Conservation (phyloP, 2,329 filamentous ascomycete species). For the Pestalotiopsis sp. region DNA sequence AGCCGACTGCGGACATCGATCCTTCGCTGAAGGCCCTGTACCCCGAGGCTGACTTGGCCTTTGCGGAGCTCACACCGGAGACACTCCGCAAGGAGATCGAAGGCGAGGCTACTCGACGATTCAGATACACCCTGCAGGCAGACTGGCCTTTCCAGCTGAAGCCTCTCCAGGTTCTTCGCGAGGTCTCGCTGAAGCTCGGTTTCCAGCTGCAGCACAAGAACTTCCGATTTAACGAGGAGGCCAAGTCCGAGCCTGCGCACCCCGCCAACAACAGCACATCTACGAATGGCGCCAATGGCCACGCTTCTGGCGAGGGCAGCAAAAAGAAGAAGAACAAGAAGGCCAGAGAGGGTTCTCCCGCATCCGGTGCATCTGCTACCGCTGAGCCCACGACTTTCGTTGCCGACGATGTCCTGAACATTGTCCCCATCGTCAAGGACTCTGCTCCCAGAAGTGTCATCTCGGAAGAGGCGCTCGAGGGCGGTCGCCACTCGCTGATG, state of each 20-base stretch:
- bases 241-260: constrained; percentile 29
- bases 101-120: constrained; percentile 72
- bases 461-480: constrained; percentile 94
- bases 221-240: constrained; percentile 62
- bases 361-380: constrained; percentile 44
- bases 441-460: constrained; percentile 87
- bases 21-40: constrained; percentile 75
- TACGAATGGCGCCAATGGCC: constrained; percentile 40
- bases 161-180: constrained; percentile 83
- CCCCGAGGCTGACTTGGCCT: constrained; percentile 78
- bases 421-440: constrained; percentile 95
- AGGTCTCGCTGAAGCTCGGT: constrained; percentile 86
- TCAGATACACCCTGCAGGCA: constrained; percentile 71
- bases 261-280: constrained; percentile 31
- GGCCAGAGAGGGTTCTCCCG: constrained; percentile 55
- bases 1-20: constrained; percentile 79
- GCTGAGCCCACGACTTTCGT: constrained; percentile 65
- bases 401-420: constrained; percentile 84
- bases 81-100: constrained; percentile 70
- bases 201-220: constrained; percentile 82
- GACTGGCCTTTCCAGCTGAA: constrained; percentile 71
- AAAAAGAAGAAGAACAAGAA: constrained; percentile 67
- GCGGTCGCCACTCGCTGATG: constrained; percentile 92
- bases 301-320: constrained; percentile 46
- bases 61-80: constrained; percentile 77